These are phyloP conservation scores for Tolypocladium tropicale DNA, from an alignment of 2,329 filamentous ascomycete genomes.

Conservation along the genomic window DNA sequence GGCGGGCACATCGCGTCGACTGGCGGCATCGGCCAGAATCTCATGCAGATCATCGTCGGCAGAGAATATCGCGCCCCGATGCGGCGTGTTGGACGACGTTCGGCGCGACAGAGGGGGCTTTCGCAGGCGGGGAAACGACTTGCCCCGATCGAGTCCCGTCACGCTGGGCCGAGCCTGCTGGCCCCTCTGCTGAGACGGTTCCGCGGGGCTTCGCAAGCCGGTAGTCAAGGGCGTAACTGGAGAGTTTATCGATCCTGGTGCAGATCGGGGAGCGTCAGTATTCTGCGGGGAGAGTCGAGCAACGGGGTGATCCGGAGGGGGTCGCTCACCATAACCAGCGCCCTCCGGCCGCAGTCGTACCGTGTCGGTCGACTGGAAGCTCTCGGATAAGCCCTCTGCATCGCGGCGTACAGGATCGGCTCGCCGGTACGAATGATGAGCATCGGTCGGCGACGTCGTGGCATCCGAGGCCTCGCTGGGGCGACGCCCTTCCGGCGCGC, in stretches of 20 bases:
- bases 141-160: constrained; percentile 35
- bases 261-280: not conserved
- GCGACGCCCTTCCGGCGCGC: constrained; percentile 24
- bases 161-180: constrained; percentile 26
- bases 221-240: constrained; percentile 10
- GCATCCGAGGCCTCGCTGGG: constrained; percentile 24
- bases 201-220: constrained; percentile 21
- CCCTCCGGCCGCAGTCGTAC: constrained; percentile 46
- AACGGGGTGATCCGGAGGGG: not conserved
- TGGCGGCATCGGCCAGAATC: constrained; percentile 57
- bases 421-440: constrained; percentile 28
- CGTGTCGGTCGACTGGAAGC: constrained; percentile 49
- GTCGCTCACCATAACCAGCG: constrained; percentile 39
- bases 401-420: constrained; percentile 23
- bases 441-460: constrained; percentile 41
- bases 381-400: constrained; percentile 40
- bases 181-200: constrained; percentile 22
- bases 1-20: constrained; percentile 27
- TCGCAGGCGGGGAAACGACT: constrained; percentile 40
- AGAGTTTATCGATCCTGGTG: constrained; percentile 9
- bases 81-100: constrained; percentile 65
- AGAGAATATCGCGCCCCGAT: constrained; percentile 80
- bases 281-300: not conserved
- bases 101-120: constrained; percentile 68
- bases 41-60: constrained; percentile 81